phyloP scores from a whole-genome alignment of 192 early-diverging fungal genomes.

The Coemansia sp. region DNA sequence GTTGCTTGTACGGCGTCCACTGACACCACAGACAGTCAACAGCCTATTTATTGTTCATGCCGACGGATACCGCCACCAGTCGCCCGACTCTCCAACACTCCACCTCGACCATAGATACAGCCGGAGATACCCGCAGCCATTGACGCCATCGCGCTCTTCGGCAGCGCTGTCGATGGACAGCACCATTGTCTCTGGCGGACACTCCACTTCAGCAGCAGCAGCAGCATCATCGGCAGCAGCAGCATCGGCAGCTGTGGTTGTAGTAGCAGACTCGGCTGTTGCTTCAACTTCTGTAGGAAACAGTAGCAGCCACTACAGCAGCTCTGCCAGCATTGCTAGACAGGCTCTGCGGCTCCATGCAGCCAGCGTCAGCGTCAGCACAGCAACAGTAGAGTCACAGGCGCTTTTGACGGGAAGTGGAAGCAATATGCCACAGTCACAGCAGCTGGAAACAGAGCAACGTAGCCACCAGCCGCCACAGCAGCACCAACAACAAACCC shows the following conservation, averaged over 20 bases:
- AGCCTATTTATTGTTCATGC: conserved; percentile 20
- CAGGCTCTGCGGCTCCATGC: conserved; percentile 39
- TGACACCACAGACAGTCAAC: conserved; percentile 45
- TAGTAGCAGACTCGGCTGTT: conserved; percentile 6
- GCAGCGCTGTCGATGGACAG: conserved; percentile 21
- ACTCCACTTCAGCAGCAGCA: conserved; percentile 1
- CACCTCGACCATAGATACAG: conserved; percentile 33
- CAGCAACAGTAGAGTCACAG: conserved; percentile 10
- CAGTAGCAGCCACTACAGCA: background rate
- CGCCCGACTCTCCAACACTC: conserved; percentile 16
- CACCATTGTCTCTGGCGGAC: background rate
- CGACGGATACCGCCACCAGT: conserved; percentile 12
- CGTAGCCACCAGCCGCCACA: too few species aligned
- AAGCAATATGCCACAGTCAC: background rate
- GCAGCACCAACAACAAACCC: conserved; percentile 11
- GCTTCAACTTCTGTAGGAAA: background rate
- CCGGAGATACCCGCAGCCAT: conserved; percentile 39
- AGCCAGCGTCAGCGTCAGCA: conserved; percentile 32
- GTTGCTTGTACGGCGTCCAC: conserved; percentile 36
- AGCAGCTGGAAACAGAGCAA: background rate
- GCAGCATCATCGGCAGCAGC: conserved; percentile 9
- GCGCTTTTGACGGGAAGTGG: background rate
- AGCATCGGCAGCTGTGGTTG: too few species aligned
- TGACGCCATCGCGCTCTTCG: conserved; percentile 48
- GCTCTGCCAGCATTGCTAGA: conserved; percentile 5